Conservation (phyloP, 2,329 filamentous ascomycete genomes). For the Alternaria arborescens region DNA sequence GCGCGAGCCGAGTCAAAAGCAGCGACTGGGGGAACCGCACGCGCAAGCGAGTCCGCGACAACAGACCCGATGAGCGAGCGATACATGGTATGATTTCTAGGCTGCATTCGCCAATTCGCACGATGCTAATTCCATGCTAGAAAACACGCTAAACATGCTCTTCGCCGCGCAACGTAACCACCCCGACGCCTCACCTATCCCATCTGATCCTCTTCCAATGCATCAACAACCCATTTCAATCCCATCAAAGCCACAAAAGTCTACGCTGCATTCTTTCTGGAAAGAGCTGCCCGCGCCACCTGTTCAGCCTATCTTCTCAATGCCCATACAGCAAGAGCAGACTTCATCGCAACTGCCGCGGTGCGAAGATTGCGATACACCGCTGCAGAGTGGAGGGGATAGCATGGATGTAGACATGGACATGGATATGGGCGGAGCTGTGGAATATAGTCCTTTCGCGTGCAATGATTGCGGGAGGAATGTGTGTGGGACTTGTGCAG, state of each 20-base stretch:
- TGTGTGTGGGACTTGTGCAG: constrained; percentile 55
- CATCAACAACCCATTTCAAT: constrained; percentile 14
- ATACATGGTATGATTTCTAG: constrained; percentile 59
- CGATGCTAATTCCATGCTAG: constrained; percentile 35
- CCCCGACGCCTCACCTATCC: constrained; percentile 41
- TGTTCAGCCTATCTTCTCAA: constrained; percentile 30
- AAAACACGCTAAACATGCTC: constrained; percentile 56
- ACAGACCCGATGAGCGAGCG: constrained; percentile 63
- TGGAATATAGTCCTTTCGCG: constrained; percentile 41
- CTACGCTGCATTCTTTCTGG: constrained; percentile 60
- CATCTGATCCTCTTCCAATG: constrained; percentile 28
- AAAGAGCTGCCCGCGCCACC: constrained; percentile 48
- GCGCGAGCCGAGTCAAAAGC: constrained; percentile 35
- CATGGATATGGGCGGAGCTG: constrained; percentile 38
- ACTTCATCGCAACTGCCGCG: constrained; percentile 24
- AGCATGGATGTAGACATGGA: constrained; percentile 53
- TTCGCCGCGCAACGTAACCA: constrained; percentile 55
- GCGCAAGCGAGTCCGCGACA: constrained; percentile 66
- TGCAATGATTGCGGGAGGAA: constrained; percentile 51
- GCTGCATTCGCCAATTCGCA: neutral
- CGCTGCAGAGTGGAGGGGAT: constrained; percentile 39
- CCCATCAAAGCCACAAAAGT: constrained; percentile 49
- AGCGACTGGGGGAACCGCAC: constrained; percentile 64
- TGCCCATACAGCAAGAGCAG: constrained; percentile 21
- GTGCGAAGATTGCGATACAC: constrained; percentile 58